Evolutionary conservation across 2,329 filamentous ascomycete species (phyloP), one percentile per base, ranked within the genome.

Genomic region (Ophiocordyceps unilateralis): DNA sequence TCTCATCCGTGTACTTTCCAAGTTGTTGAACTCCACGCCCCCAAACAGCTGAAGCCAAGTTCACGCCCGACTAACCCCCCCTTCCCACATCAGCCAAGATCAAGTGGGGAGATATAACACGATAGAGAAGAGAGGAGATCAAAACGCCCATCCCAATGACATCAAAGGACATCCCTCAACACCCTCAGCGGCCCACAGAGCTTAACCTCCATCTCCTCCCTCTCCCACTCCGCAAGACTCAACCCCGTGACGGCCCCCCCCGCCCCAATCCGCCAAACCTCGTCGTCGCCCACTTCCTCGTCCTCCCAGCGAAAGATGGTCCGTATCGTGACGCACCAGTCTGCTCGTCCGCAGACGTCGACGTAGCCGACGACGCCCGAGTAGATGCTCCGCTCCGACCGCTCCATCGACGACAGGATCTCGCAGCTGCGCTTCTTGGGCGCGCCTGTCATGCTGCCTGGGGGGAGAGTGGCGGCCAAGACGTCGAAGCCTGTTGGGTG

Each of bases 401-500:
- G 51, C 60, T 94, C 88, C 37, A 94, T 70, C 4, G 68, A 63
- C 46, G 71, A 69, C 19, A 96, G 66, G 40, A 95, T 72, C 65
- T 93, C 81, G 58, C 89, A 95, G 49, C 83, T 89, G 40, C 89
- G 74, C 62, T 89, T 88, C 67, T 96, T 96, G 0, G 89, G 91
- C 1, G 89, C 89, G 7, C 91, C 91, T 2, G 89, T 96, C 91
- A 96, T 96, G 53, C 83, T 89, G 0, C 91, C 89, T 0, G 91
- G 87, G 0, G 91, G 89, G 1, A 96, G 69, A 40, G 79, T 83
- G 7, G 78, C 72, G 0, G 81, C 75, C 0, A 96, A 72, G 4
- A 89, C 81, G 46, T 89, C 81, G 30, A 91, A 66, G 1, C 83
- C 84, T 0, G 76, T 76, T n/a, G n/a, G n/a, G n/a, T n/a, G n/a